Evolutionary conservation across 2,329 filamentous ascomycete genomes (phyloP).

Genomic region (Emmonsia crescens): DNA sequence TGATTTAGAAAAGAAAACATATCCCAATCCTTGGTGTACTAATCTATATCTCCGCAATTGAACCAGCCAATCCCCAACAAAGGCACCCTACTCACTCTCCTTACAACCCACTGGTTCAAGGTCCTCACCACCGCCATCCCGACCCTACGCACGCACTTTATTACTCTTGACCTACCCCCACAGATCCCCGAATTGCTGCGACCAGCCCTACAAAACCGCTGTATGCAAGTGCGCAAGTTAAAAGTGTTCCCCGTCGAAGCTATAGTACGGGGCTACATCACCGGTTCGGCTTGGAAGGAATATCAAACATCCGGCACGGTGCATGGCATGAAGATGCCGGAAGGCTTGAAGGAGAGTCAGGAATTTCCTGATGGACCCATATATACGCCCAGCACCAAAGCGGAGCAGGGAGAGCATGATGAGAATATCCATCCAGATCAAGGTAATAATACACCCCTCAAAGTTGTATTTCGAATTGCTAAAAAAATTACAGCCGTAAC

Average conservation of each 20-base stretch:
- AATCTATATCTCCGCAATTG: background rate
- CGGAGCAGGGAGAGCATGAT: conserved; percentile 65
- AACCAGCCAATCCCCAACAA: conserved; percentile 55
- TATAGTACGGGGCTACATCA: conserved; percentile 84
- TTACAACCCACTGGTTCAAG: conserved; percentile 59
- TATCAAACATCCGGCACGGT: conserved; percentile 65
- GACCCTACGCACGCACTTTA: conserved; percentile 51
- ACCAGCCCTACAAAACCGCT: conserved; percentile 49
- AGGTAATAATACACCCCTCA: conserved; percentile 33
- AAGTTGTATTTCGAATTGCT: no score
- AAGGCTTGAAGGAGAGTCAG: conserved; percentile 59
- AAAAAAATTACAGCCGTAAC: conserved; percentile 36
- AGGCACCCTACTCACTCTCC: conserved; percentile 55
- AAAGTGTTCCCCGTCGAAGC: conserved; percentile 69
- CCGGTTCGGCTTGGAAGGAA: conserved; percentile 73
- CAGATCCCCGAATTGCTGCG: conserved; percentile 39
- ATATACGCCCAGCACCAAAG: conserved; percentile 78
- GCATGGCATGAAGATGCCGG: conserved; percentile 60
- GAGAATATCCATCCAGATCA: conserved; percentile 71
- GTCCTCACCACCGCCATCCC: conserved; percentile 48
- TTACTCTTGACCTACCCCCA: conserved; percentile 47
- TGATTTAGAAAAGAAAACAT: background rate
- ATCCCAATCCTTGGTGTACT: background rate
- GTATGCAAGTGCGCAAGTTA: conserved; percentile 66
- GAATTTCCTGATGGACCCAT: conserved; percentile 56